Percentiles rank a stretch among this genome's conserved stretches.
These are phyloP conservation scores for Globisporangium canariense DNA, from an alignment of 352 stramenopile species.

Conservation along the genomic window DNA sequence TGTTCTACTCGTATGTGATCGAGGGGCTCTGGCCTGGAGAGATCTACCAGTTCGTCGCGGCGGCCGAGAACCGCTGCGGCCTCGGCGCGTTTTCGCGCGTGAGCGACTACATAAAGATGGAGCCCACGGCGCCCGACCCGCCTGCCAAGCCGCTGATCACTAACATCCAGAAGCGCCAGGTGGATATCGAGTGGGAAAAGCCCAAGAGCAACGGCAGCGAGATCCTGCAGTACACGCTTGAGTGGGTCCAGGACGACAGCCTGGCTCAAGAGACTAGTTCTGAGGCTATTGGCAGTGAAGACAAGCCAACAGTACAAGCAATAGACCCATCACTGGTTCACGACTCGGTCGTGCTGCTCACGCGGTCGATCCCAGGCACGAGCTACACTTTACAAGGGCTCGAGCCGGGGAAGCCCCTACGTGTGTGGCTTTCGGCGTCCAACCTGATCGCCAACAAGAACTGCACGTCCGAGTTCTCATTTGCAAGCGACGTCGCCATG, in stretches of 20 bases:
- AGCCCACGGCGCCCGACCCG: constrained; percentile 50
- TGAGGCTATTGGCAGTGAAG: no score
- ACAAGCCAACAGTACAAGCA: neutral
- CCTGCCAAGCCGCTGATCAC: constrained; percentile 34
- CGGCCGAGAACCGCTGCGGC: constrained; percentile 64
- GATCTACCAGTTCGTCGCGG: constrained; percentile 74
- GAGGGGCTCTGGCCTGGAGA: constrained; percentile 55
- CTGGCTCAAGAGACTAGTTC: neutral
- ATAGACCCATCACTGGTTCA: neutral
- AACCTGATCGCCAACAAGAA: constrained; percentile 65
- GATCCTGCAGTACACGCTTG: constrained; percentile 64
- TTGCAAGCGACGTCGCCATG: constrained; percentile 23
- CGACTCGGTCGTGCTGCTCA: constrained; percentile 30
- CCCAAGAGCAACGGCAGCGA: constrained; percentile 66
- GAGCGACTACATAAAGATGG: constrained; percentile 74
- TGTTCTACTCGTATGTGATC: constrained; percentile 30
- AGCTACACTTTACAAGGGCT: constrained; percentile 39
- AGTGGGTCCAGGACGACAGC: constrained; percentile 33
- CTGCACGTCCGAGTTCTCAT: constrained; percentile 41
- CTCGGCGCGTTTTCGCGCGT: constrained; percentile 54
- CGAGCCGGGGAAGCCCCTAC: constrained; percentile 32
- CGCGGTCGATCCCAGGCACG: constrained; percentile 48
- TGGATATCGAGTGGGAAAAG: constrained; percentile 50
- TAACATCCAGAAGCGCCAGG: constrained; percentile 33
- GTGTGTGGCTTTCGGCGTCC: constrained; percentile 49